Percentiles rank a stretch among this genome's conserved stretches.
phyloP scores from a whole-genome alignment of 2,329 filamentous ascomycete species.

The Mycosphaerella arachidis region DNA sequence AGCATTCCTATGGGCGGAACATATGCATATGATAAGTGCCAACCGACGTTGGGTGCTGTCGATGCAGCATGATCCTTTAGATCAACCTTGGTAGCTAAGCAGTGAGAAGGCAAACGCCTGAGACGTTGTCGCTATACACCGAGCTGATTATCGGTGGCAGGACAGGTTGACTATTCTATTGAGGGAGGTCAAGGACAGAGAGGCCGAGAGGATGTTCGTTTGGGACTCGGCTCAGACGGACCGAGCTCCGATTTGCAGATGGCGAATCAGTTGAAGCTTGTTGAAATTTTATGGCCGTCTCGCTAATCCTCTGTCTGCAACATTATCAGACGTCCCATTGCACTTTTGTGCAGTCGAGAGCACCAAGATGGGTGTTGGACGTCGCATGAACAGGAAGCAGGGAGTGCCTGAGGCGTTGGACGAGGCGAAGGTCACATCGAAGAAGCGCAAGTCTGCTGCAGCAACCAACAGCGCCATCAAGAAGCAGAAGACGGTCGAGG shows the following conservation, averaged over 20 bases:
- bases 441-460: conserved; percentile 76
- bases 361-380: conserved; percentile 20
- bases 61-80: no score
- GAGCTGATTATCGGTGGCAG: no score
- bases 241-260: not conserved
- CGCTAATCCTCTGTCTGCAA: not conserved
- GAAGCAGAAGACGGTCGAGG: conserved; percentile 60
- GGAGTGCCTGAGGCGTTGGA: conserved; percentile 78
- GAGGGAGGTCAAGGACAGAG: no score
- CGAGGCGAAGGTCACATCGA: conserved; percentile 63
- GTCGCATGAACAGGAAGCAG: conserved; percentile 62
- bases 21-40: no score
- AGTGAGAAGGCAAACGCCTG: no score
- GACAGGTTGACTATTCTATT: no score
- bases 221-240: not conserved
- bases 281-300: not conserved
- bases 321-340: not conserved
- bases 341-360: not conserved
- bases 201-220: not conserved
- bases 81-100: no score
- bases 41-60: no score
- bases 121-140: no score
- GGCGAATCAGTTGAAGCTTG: not conserved
- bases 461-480: conserved; percentile 54
- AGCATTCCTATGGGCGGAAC: no score